These are phyloP conservation scores for Euryodendron excelsum DNA, from an alignment of 148 eudicot species.

Conservation along the genomic window DNA sequence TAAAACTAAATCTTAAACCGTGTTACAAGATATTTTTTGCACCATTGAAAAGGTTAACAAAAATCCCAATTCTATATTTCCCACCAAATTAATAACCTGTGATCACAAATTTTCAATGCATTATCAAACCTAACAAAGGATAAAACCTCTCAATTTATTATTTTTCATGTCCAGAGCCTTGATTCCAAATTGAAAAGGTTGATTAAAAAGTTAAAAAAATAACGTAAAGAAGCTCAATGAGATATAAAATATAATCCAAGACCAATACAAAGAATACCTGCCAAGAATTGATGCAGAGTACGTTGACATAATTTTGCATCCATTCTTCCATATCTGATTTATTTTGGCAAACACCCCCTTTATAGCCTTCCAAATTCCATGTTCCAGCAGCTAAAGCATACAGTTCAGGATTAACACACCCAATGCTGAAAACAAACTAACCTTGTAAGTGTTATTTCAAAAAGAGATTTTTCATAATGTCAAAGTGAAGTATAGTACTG, in stretches of 20 bases:
- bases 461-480: background rate
- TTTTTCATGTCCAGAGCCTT: background rate
- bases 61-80: background rate
- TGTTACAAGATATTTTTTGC: background rate
- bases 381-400: slow-evolving; percentile 73
- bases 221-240: background rate
- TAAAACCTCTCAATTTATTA: background rate
- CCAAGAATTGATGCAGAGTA: slow-evolving; percentile 92
- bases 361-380: slow-evolving; percentile 35
- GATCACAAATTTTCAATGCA: too few relatives aligned
- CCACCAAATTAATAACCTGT: background rate
- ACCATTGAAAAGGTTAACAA: background rate
- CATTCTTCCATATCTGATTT: slow-evolving; percentile 42
- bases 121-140: background rate
- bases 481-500: background rate
- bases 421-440: slow-evolving; percentile 63
- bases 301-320: slow-evolving; percentile 75
- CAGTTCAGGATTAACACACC: slow-evolving; percentile 80
- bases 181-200: background rate
- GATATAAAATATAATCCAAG: background rate
- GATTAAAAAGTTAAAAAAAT: background rate
- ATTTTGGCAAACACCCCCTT: slow-evolving; percentile 24
- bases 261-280: slow-evolving; percentile 55
- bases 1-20: too few relatives aligned
- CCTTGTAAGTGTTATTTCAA: background rate